Percentiles rank a stretch among this genome's conserved stretches.
Evolutionary conservation across 345 rosid species (phyloP).

Genomic region (Physaria fendleri): DNA sequence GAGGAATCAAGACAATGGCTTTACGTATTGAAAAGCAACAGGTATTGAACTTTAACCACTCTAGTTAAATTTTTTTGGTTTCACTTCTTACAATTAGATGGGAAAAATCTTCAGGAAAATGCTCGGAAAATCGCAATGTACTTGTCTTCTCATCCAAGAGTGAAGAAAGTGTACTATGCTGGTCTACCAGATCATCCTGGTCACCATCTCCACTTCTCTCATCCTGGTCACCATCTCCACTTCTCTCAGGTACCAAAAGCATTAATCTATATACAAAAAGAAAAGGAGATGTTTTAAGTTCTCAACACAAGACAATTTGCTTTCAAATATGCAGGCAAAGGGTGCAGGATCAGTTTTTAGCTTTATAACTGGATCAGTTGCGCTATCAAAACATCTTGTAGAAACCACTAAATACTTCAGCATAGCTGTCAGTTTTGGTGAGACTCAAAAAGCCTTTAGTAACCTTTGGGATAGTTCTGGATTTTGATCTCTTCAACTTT

Average conservation of each 20-base stretch:
- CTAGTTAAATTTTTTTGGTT: neutral
- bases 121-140: slow-evolving; percentile 85
- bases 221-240: slow-evolving; percentile 81
- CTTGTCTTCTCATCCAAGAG: slow-evolving; percentile 70
- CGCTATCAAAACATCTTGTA: slow-evolving; percentile 80
- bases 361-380: slow-evolving; percentile 83
- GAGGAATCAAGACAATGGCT: slow-evolving; percentile 93
- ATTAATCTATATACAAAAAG: neutral
- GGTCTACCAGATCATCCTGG: slow-evolving; percentile 90
- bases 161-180: slow-evolving; percentile 77
- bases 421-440: slow-evolving; percentile 96
- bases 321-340: slow-evolving; percentile 51
- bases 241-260: slow-evolving; percentile 64
- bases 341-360: slow-evolving; percentile 98
- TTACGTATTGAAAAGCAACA: slow-evolving; percentile 92
- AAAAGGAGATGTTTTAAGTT: neutral
- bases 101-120: slow-evolving; percentile 49
- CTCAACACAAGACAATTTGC: neutral
- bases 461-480: neutral
- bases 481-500: neutral
- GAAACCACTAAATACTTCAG: slow-evolving; percentile 88
- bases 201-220: slow-evolving; percentile 76
- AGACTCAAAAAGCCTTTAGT: slow-evolving; percentile 11
- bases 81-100: neutral
- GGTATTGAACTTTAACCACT: slow-evolving; percentile 35